Conservation (phyloP, 192 early-diverging fungal species). For the Coemansia sp. region DNA sequence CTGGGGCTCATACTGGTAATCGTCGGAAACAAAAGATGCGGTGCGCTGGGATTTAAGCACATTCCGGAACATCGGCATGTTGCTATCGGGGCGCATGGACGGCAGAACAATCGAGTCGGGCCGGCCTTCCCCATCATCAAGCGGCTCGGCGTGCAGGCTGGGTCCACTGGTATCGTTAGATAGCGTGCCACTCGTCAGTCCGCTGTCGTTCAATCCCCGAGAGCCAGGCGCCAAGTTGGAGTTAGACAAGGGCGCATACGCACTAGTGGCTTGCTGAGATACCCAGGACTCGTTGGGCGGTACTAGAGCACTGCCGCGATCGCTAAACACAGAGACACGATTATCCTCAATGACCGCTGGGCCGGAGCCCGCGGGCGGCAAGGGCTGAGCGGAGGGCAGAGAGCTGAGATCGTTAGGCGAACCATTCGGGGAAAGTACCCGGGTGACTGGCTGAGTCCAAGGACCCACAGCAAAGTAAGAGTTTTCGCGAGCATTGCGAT, state of each 20-base stretch:
- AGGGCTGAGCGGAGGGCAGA: not conserved
- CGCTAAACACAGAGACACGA: not conserved
- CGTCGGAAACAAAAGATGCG: slow-evolving; percentile 40
- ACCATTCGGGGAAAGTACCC: slow-evolving; percentile 1
- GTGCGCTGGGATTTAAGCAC: slow-evolving; percentile 21
- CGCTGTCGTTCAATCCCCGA: not conserved
- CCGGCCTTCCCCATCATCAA: slow-evolving; percentile 10
- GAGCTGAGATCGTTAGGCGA: slow-evolving; percentile 4
- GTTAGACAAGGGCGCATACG: slow-evolving; percentile 43
- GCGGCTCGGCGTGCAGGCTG: slow-evolving; percentile 35
- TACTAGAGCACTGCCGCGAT: not conserved
- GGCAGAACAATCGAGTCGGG: slow-evolving; percentile 39
- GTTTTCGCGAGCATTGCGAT: slow-evolving; percentile 39
- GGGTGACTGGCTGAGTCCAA: slow-evolving; percentile 37
- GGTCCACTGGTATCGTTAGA: slow-evolving; percentile 36
- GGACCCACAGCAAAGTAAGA: slow-evolving; percentile 49
- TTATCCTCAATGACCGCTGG: not conserved
- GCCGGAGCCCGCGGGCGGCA: not conserved
- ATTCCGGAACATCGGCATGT: slow-evolving; percentile 9
- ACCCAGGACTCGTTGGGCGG: not conserved
- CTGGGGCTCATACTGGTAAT: slow-evolving; percentile 43
- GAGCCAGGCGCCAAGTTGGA: slow-evolving; percentile 24
- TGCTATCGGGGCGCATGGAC: slow-evolving; percentile 39
- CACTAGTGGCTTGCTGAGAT: slow-evolving; percentile 10
- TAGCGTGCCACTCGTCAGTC: slow-evolving; percentile 12